phyloP scores from a whole-genome alignment of 2,329 filamentous ascomycete genomes.

The Aurifilum marmelostoma region DNA sequence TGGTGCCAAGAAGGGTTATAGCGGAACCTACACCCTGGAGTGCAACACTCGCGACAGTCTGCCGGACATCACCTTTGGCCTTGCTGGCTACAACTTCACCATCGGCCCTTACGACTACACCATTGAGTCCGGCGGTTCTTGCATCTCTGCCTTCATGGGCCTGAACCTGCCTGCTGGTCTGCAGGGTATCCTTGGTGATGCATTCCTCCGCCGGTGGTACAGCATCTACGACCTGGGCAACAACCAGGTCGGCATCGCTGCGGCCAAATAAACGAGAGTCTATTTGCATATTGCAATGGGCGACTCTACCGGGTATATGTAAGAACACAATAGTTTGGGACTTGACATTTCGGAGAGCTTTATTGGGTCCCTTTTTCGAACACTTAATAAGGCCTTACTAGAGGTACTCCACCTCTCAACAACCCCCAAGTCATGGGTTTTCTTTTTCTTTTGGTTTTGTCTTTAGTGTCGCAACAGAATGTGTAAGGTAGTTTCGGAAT shows the following conservation, averaged over 20 bases:
- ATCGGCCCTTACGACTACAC: conserved; percentile 92
- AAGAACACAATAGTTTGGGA: conserved; percentile 20
- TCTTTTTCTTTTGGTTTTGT: conserved; percentile 18
- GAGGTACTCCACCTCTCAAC: conserved; percentile 3
- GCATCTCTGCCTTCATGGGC: conserved; percentile 96
- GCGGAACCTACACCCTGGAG: conserved; percentile 94
- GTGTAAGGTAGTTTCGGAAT: conserved; percentile 22
- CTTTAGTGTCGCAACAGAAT: conserved; percentile 26
- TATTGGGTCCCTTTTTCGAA: conserved; percentile 7
- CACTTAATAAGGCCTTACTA: conserved; percentile 10
- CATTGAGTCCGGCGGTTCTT: conserved; percentile 90
- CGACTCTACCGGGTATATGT: conserved; percentile 1
- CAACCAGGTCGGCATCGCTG: conserved; percentile 85
- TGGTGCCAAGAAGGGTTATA: conserved; percentile 96
- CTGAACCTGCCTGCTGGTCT: conserved; percentile 94
- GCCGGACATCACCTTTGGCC: conserved; percentile 88
- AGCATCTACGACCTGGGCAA: conserved; percentile 95
- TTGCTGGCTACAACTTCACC: conserved; percentile 90
- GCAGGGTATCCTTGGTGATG: conserved; percentile 85
- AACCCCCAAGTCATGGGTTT: conserved; percentile 19
- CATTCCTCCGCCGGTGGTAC: conserved; percentile 84
- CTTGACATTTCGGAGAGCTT: not conserved
- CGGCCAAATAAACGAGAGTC: conserved; percentile 61
- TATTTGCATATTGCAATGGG: not conserved
- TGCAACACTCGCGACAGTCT: conserved; percentile 82